Percentiles rank a stretch among this genome's conserved stretches.
phyloP scores from a whole-genome alignment of 192 early-diverging fungal species.

The Entophlyctis luteolus region DNA sequence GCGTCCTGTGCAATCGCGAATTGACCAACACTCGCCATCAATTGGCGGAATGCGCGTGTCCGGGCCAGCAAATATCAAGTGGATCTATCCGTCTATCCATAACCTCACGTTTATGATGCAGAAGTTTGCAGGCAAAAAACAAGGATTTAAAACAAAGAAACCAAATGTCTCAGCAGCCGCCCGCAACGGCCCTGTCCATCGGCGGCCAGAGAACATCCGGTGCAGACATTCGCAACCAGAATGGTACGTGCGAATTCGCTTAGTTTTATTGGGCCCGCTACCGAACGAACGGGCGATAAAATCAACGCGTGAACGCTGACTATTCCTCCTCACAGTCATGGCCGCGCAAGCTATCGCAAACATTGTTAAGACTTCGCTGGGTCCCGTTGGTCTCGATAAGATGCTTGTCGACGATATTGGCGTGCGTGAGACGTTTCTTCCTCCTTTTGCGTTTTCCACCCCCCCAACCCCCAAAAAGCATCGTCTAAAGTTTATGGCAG shows the following conservation, averaged over 20 bases:
- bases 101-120: too few species aligned
- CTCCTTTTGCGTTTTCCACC: neutral
- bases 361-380: slow-evolving; percentile 97
- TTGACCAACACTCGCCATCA: too few species aligned
- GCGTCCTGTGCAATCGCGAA: too few species aligned
- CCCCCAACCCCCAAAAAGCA: neutral
- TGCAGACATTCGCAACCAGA: slow-evolving; percentile 84
- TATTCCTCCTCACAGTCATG: slow-evolving; percentile 65
- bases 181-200: slow-evolving; percentile 62
- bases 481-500: slow-evolving; percentile 35
- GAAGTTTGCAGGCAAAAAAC: too few species aligned
- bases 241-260: slow-evolving; percentile 65
- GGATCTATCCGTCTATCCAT: too few species aligned
- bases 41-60: too few species aligned
- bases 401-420: slow-evolving; percentile 99
- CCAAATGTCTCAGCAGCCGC: neutral
- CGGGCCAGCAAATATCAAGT: too few species aligned
- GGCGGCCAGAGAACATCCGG: slow-evolving; percentile 88
- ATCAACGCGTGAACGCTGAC: neutral
- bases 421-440: slow-evolving; percentile 40
- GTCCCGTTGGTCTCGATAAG: slow-evolving; percentile 98
- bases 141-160: too few species aligned
- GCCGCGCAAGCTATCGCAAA: slow-evolving; percentile 94
- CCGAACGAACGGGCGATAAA: too few species aligned
- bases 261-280: neutral